Conservation (phyloP, 2,329 filamentous ascomycete species). For the Thyridium curvatum region DNA sequence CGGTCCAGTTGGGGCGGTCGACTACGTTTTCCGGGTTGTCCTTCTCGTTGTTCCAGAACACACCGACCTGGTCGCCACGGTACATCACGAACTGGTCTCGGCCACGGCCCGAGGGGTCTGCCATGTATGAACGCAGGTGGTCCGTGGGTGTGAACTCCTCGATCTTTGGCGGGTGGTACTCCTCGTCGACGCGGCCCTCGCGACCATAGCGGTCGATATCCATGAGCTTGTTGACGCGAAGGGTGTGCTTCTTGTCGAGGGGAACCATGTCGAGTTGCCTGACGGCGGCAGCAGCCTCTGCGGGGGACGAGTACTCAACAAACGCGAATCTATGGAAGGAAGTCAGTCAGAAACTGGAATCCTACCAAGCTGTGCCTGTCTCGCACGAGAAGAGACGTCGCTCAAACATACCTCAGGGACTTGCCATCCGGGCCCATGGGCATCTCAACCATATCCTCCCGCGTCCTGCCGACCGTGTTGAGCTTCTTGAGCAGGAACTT, state of each 20-base stretch:
- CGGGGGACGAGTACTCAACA: constrained; percentile 88
- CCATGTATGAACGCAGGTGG: constrained; percentile 89
- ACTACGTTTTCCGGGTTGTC: constrained; percentile 83
- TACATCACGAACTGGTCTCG: constrained; percentile 96
- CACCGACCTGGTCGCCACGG: constrained; percentile 82
- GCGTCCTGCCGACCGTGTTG: constrained; percentile 75
- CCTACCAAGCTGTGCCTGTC: not conserved
- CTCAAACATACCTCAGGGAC: constrained; percentile 71
- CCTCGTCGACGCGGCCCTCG: constrained; percentile 88
- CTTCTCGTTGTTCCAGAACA: constrained; percentile 98
- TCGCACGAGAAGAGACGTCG: constrained; percentile 1
- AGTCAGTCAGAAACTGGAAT: not conserved
- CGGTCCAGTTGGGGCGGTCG: constrained; percentile 93
- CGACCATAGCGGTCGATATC: constrained; percentile 95
- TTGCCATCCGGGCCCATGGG: constrained; percentile 81
- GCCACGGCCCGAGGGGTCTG: constrained; percentile 70
- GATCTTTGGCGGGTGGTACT: constrained; percentile 76
- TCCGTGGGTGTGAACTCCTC: constrained; percentile 87
- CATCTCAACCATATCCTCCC: constrained; percentile 89
- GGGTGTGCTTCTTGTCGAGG: constrained; percentile 94
- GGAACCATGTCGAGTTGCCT: constrained; percentile 81
- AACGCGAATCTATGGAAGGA: constrained; percentile 71
- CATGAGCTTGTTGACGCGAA: constrained; percentile 95
- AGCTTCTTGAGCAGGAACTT: constrained; percentile 96
- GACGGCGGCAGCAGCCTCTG: constrained; percentile 82